phyloP scores from a whole-genome alignment of 805 yeast genomes.

The Candida quercuum region DNA sequence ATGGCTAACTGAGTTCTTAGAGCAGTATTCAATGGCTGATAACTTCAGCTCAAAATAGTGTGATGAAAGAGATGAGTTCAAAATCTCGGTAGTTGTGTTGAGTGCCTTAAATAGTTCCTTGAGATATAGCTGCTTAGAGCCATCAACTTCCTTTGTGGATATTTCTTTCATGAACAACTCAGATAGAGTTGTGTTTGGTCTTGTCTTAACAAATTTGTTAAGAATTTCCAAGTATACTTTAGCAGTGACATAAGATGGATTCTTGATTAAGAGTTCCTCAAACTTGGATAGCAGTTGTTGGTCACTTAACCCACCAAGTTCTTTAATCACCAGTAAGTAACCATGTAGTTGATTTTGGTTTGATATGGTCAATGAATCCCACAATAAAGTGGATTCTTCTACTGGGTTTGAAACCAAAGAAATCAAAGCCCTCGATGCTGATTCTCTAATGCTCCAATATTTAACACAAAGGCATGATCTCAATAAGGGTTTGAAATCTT shows the following conservation, averaged over 20 bases:
- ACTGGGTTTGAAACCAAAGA: slow-evolving; percentile 35
- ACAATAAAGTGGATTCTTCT: slow-evolving; percentile 24
- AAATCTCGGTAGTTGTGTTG: slow-evolving; percentile 22
- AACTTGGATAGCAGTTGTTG: slow-evolving; percentile 4
- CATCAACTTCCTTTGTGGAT: slow-evolving; percentile 30
- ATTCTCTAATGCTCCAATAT: slow-evolving; percentile 83
- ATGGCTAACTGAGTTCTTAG: slow-evolving; percentile 4
- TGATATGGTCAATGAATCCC: slow-evolving; percentile 15
- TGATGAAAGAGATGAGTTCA: slow-evolving; percentile 33
- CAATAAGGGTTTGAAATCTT: slow-evolving; percentile 46
- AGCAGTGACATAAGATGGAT: slow-evolving; percentile 27
- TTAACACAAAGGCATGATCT: slow-evolving; percentile 42
- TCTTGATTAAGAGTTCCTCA: slow-evolving; percentile 15
- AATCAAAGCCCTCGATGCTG: slow-evolving; percentile 71
- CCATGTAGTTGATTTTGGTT: slow-evolving; percentile 58
- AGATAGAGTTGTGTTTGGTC: neutral
- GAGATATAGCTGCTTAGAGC: slow-evolving; percentile 44
- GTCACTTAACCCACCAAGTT: slow-evolving; percentile 18
- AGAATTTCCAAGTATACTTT: slow-evolving; percentile 28
- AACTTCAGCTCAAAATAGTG: slow-evolving; percentile 40
- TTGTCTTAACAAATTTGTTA: neutral
- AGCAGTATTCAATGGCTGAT: slow-evolving; percentile 31
- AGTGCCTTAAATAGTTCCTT: slow-evolving; percentile 24
- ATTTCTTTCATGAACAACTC: slow-evolving; percentile 16
- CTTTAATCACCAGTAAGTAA: slow-evolving; percentile 41